Percentiles rank a stretch among this genome's conserved stretches.
phyloP scores from a whole-genome alignment of 805 yeast genomes.

The Monosporozyma siamensis region DNA sequence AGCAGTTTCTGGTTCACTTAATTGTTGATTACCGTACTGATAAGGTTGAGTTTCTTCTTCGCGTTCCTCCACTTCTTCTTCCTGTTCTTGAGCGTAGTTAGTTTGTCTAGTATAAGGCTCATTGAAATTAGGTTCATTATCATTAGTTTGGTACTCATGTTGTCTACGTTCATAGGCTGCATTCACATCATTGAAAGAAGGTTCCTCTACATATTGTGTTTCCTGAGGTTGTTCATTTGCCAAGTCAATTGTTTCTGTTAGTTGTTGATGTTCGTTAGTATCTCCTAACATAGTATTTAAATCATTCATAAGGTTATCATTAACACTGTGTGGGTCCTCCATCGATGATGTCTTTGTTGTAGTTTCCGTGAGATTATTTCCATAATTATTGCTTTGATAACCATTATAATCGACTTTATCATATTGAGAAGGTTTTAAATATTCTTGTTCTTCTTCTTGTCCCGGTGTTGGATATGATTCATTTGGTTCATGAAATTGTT shows the following conservation, averaged over 20 bases:
- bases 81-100: no score
- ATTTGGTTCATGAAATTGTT: background rate
- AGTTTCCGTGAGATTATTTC: background rate
- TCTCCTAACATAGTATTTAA: slow-evolving; percentile 22
- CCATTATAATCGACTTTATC: no score
- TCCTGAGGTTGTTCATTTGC: background rate
- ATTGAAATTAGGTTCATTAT: slow-evolving; percentile 10
- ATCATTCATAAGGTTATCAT: slow-evolving; percentile 16
- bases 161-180: slow-evolving; percentile 6
- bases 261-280: background rate
- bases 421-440: background rate
- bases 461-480: background rate
- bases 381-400: no score
- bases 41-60: no score
- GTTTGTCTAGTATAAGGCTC: no score
- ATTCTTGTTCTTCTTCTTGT: background rate
- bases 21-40: background rate
- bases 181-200: background rate
- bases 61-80: no score
- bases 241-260: background rate
- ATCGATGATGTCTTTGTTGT: background rate
- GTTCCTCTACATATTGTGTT: slow-evolving; percentile 1
- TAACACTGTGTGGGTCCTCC: background rate
- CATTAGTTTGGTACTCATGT: background rate
- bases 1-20: background rate